These are phyloP conservation scores for Teunomyces lycoperdinae DNA, from an alignment of 805 yeast species.

Conservation along the genomic window DNA sequence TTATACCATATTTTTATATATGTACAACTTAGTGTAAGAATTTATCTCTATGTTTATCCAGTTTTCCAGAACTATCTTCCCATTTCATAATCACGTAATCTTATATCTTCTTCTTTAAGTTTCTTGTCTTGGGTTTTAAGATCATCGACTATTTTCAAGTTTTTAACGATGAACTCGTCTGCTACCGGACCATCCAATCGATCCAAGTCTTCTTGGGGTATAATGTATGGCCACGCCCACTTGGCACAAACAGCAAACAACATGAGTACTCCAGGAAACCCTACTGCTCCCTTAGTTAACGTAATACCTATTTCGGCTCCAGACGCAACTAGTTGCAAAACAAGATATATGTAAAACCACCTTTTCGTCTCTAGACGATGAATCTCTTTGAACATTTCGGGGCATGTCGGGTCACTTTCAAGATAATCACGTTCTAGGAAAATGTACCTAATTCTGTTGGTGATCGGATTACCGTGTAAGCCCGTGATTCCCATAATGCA, in stretches of 20 bases:
- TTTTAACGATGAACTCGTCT: constrained; percentile 52
- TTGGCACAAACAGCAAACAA: constrained; percentile 62
- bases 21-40: too few species aligned
- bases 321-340: constrained; percentile 62
- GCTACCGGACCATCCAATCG: constrained; percentile 67
- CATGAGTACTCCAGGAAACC: constrained; percentile 84
- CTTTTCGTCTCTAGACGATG: constrained; percentile 30
- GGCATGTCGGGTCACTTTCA: constrained; percentile 33
- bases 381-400: constrained; percentile 31
- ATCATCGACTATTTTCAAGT: constrained; percentile 26
- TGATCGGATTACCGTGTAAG: constrained; percentile 61
- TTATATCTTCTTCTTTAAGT: constrained; percentile 1
- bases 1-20: too few species aligned
- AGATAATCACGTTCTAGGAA: constrained; percentile 52
- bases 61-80: background rate
- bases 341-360: constrained; percentile 55
- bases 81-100: background rate
- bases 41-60: too few species aligned
- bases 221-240: constrained; percentile 58
- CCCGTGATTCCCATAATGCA: constrained; percentile 92
- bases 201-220: constrained; percentile 58
- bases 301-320: constrained; percentile 83
- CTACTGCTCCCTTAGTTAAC: constrained; percentile 86
- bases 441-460: constrained; percentile 59
- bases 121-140: constrained; percentile 1